Evolutionary conservation across 2,329 filamentous ascomycete genomes (phyloP), one percentile per base, ranked within the genome.

Genomic region (Trichoderma afroharzianum): DNA sequence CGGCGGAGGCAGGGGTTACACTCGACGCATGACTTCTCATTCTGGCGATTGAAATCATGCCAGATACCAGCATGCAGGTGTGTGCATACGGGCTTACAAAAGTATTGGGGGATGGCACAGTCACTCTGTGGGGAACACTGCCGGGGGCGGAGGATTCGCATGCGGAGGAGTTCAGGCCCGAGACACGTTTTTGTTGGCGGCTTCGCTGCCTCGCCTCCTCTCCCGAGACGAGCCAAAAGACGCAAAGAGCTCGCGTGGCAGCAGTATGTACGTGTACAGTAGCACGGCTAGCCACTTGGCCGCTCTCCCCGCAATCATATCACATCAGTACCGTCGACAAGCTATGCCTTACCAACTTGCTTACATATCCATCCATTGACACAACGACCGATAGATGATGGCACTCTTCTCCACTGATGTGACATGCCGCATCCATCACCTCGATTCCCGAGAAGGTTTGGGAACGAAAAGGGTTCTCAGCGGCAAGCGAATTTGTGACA

Each of bases 41-140:
- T 61, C 66, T 50, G 66, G 66, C 66, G 36, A 61, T 43, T n/a
- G 53, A 68, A 50, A 43, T 68, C 66, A 68, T 68, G 66, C 57
- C 57, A 68, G 66, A 68, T 61, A 68, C 36, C 53, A 53, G 36
- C 59, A 61, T 68, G 66, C 66, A 68, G 55, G 57, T 68, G 39
- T 50, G 66, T 47, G 39, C n/a, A 68, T 50, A 53, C 36, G 47
- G 57, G 57, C 57, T 59, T 30, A 59, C 47, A 50, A 59, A 24
- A 59, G 14, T 53, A 36, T 53, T 68, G 66, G 53, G 18, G 24
- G 39, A 32, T 18, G 39, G 61, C 39, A 28, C 61, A 47, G 24
- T 33, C n/a, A 39, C 57, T 47, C 50, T 26, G 63, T 67, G 47
- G 53, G 32, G n/a, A 67, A 1, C 30, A 33, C 32, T 30, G 50